phyloP scores from a whole-genome alignment of 257 asterid genomes.

The Leonotis leonurus region DNA sequence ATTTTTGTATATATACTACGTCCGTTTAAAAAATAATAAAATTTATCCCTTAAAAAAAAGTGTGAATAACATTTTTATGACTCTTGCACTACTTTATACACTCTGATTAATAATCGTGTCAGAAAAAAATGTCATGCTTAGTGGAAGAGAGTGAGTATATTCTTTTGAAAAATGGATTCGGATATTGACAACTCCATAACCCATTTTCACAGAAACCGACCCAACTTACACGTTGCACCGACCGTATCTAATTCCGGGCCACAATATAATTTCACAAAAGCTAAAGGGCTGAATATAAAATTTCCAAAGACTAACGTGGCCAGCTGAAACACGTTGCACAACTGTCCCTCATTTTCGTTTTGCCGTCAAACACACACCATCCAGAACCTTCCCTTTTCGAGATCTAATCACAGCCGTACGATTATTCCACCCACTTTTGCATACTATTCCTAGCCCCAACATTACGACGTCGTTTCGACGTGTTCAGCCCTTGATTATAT shows the following conservation, averaged over 20 bases:
- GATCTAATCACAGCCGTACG: conserved; percentile 37
- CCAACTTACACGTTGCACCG: no score
- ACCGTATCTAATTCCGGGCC: not conserved
- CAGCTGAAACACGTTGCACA: conserved; percentile 24
- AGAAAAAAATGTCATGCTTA: no score
- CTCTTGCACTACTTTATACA: no score
- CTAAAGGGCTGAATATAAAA: not conserved
- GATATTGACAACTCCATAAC: no score
- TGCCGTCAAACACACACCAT: conserved; percentile 13
- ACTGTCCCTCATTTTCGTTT: conserved; percentile 8
- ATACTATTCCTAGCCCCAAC: conserved; percentile 5
- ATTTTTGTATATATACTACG: no score
- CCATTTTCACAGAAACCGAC: no score
- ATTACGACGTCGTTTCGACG: conserved; percentile 1
- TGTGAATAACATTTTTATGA: no score
- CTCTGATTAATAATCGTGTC: no score
- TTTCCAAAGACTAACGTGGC: not conserved
- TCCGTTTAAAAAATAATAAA: no score
- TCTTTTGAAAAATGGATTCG: no score
- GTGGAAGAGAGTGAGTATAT: no score
- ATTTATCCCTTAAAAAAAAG: no score
- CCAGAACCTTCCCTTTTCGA: conserved; percentile 23
- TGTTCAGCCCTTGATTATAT: not conserved
- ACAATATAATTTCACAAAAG: not conserved
- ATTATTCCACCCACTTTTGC: conserved; percentile 8